A percentile compares a stretch with the other conserved stretches of the same genome.
Conservation (phyloP, 1,284 basidiomycete genomes). For the Trichosporon inkin region DNA sequence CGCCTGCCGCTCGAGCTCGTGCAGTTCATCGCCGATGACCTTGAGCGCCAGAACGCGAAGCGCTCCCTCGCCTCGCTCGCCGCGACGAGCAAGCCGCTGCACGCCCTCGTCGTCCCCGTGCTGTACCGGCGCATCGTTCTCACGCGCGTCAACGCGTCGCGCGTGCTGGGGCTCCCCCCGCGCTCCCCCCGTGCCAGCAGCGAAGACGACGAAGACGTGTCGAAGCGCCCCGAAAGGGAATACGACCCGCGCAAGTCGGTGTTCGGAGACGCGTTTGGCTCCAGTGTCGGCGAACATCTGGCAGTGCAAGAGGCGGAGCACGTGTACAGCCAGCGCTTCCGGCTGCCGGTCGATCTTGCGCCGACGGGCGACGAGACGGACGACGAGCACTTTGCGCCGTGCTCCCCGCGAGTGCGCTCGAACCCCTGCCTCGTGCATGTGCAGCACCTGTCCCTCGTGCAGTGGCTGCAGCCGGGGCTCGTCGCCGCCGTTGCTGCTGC, state of each 20-base stretch:
- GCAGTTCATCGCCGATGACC: background rate
- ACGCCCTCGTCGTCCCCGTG: background rate
- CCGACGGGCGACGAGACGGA: background rate
- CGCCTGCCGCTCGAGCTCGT: background rate
- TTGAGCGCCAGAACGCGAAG: background rate
- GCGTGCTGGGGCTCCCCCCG: background rate
- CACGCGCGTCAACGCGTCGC: background rate
- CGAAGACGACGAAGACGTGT: background rate
- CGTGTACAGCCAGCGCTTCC: background rate
- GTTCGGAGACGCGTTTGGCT: background rate
- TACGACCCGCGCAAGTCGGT: background rate
- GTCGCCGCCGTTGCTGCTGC: background rate
- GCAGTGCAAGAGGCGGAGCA: background rate
- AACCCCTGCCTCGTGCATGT: background rate
- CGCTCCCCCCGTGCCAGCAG: background rate
- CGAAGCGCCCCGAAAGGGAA: background rate
- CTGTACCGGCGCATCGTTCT: background rate
- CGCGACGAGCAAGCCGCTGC: background rate
- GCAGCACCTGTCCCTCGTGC: background rate
- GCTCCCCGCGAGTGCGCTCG: background rate
- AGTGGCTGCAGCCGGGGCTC: background rate
- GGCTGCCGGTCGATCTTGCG: background rate
- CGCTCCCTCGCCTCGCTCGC: background rate
- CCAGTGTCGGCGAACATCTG: background rate
- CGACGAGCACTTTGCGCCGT: background rate